These are phyloP conservation scores for Cyberlindnera mycetangii DNA, from an alignment of 805 yeast genomes.

Conservation along the genomic window DNA sequence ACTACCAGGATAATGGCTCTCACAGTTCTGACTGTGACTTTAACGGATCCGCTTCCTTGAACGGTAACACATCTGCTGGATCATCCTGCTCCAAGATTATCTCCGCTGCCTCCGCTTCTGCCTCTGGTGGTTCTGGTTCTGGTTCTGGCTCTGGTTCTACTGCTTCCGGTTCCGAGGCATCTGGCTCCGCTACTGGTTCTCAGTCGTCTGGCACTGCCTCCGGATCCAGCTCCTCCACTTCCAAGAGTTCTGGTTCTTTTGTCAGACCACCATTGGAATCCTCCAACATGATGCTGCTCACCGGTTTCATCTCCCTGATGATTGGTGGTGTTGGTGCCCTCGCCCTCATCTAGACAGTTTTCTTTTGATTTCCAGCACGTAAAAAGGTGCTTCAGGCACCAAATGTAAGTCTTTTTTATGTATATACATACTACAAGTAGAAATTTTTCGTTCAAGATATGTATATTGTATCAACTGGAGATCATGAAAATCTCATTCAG, in stretches of 20 bases:
- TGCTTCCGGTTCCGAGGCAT: slow-evolving; percentile 4
- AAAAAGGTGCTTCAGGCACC: no score
- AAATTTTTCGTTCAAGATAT: background rate
- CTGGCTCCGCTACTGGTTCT: slow-evolving; percentile 20
- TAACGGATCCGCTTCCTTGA: slow-evolving; percentile 62
- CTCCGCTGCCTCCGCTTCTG: slow-evolving; percentile 30
- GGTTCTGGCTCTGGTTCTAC: slow-evolving; percentile 35
- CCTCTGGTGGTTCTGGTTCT: slow-evolving; percentile 33
- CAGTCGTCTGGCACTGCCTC: slow-evolving; percentile 27
- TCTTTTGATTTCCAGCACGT: no score
- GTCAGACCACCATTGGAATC: slow-evolving; percentile 17
- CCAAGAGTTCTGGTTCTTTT: slow-evolving; percentile 18
- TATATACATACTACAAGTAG: no score
- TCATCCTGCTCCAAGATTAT: slow-evolving; percentile 35
- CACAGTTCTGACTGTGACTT: slow-evolving; percentile 62
- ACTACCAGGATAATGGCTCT: slow-evolving; percentile 52
- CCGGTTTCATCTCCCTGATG: slow-evolving; percentile 34
- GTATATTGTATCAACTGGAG: slow-evolving; percentile 35
- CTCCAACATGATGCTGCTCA: slow-evolving; percentile 18
- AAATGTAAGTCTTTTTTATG: no score
- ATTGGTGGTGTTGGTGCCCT: slow-evolving; percentile 42
- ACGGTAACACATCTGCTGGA: slow-evolving; percentile 38
- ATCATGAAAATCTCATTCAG: slow-evolving; percentile 93
- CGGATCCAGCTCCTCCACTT: slow-evolving; percentile 26
- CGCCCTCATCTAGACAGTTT: slow-evolving; percentile 29